phyloP scores from a whole-genome alignment of 768 basidiomycete genomes.

The Amanita brunnescens region DNA sequence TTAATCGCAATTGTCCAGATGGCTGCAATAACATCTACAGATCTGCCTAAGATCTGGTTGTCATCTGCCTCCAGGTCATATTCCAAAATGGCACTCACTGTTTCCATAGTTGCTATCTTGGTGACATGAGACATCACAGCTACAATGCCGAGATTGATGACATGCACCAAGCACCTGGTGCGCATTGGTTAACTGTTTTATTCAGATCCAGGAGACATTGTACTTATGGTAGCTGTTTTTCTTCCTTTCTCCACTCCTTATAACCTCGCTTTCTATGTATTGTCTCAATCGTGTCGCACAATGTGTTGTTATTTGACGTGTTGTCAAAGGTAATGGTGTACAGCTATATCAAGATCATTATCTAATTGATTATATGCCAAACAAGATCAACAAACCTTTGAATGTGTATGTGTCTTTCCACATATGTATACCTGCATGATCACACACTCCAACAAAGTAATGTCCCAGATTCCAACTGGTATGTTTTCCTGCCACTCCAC shows the following conservation, averaged over 20 bases:
- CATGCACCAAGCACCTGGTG: slow-evolving; percentile 21
- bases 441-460: no score
- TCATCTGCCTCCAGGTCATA: slow-evolving; percentile 17
- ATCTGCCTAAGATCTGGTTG: slow-evolving; percentile 19
- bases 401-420: no score
- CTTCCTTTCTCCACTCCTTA: slow-evolving; percentile 13
- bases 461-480: slow-evolving; percentile 21
- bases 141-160: slow-evolving; percentile 18
- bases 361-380: no score
- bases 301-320: slow-evolving; percentile 11
- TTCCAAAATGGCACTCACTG: slow-evolving; percentile 23
- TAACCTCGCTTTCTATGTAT: no score
- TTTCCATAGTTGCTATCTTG: slow-evolving; percentile 19
- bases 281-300: no score
- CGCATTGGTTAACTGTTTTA: no score
- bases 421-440: no score
- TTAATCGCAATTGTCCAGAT: slow-evolving; percentile 22
- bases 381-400: no score
- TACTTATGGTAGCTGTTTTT: slow-evolving; percentile 6
- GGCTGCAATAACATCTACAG: slow-evolving; percentile 21
- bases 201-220: no score
- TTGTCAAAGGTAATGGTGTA: no score
- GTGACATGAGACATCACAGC: slow-evolving; percentile 22
- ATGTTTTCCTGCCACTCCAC: slow-evolving; percentile 15
- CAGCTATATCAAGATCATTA: no score